Evolutionary conservation across 768 basidiomycete genomes (phyloP).

Genomic region (Mycena crocata): DNA sequence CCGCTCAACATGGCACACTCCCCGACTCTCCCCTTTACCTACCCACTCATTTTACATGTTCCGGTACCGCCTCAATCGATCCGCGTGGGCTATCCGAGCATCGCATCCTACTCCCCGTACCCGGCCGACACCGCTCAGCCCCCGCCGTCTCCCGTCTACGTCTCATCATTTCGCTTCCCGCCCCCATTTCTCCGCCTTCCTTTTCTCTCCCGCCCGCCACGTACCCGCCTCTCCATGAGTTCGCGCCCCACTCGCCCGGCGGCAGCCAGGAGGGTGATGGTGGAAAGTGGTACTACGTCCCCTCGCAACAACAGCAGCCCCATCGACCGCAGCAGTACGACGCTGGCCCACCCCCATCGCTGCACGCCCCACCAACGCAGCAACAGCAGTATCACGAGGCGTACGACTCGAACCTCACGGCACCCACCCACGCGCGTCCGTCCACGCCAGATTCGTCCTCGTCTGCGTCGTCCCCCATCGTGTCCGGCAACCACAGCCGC

Average conservation of each 20-base stretch:
- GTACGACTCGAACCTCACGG: too few species aligned
- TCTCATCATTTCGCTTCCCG: slow-evolving; percentile 49
- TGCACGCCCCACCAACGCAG: too few species aligned
- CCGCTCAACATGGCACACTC: slow-evolving; percentile 50
- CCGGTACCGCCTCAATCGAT: slow-evolving; percentile 50
- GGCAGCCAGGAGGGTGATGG: slow-evolving; percentile 60
- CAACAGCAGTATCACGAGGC: too few species aligned
- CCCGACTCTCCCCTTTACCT: slow-evolving; percentile 47
- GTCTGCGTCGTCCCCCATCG: too few species aligned
- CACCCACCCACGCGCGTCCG: too few species aligned
- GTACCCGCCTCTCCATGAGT: slow-evolving; percentile 49
- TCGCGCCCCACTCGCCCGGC: slow-evolving; percentile 43
- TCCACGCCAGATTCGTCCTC: too few species aligned
- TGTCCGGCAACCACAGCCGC: too few species aligned
- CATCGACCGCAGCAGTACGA: slow-evolving; percentile 40
- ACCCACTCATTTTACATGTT: slow-evolving; percentile 49
- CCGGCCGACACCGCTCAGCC: slow-evolving; percentile 43
- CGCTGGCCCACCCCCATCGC: slow-evolving; percentile 34
- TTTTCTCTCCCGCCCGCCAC: slow-evolving; percentile 49
- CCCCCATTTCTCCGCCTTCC: slow-evolving; percentile 41
- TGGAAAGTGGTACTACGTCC: slow-evolving; percentile 64
- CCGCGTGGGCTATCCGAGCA: slow-evolving; percentile 54
- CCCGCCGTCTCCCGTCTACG: slow-evolving; percentile 43
- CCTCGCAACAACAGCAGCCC: slow-evolving; percentile 31
- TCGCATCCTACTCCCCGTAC: slow-evolving; percentile 43